Conservation (phyloP, 371 early-diverging fungal species). For the Basidiobolus meristosporus region DNA sequence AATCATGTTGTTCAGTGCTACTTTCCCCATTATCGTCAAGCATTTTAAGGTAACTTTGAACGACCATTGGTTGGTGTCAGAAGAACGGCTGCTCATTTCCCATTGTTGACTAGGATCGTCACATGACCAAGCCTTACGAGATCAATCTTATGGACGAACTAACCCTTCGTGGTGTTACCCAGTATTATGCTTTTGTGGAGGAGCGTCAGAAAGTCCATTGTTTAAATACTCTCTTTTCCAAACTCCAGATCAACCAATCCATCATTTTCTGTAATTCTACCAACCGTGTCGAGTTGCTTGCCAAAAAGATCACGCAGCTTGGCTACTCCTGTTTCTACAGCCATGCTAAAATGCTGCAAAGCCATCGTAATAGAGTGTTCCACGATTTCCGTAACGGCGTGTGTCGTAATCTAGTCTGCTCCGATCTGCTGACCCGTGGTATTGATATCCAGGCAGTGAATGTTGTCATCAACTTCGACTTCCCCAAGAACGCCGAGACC, state of each 20-base stretch:
- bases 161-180: slow-evolving; percentile 91
- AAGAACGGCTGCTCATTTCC: background rate
- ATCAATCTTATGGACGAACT: slow-evolving; percentile 98
- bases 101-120: slow-evolving; percentile 35
- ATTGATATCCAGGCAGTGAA: slow-evolving; percentile 99
- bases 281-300: slow-evolving; percentile 91
- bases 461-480: slow-evolving; percentile 99
- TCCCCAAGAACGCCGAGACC: slow-evolving; percentile 96
- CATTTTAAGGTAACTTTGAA: slow-evolving; percentile 45
- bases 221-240: slow-evolving; percentile 91
- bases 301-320: slow-evolving; percentile 94
- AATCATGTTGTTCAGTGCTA: slow-evolving; percentile 94
- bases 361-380: slow-evolving; percentile 95
- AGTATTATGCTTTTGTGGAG: slow-evolving; percentile 97
- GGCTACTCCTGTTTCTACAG: slow-evolving; percentile 97
- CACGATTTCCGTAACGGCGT: slow-evolving; percentile 95
- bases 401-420: slow-evolving; percentile 90
- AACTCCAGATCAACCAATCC: slow-evolving; percentile 98
- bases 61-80: background rate
- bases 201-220: slow-evolving; percentile 96
- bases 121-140: slow-evolving; percentile 85
- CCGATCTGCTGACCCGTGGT: slow-evolving; percentile 96
- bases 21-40: slow-evolving; percentile 95
- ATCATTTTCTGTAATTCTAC: slow-evolving; percentile 98
- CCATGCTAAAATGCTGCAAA: slow-evolving; percentile 94